Base-by-base conservation (phyloP, 495 filamentous ascomycete genomes). In the Xylaria longipes region DNA sequence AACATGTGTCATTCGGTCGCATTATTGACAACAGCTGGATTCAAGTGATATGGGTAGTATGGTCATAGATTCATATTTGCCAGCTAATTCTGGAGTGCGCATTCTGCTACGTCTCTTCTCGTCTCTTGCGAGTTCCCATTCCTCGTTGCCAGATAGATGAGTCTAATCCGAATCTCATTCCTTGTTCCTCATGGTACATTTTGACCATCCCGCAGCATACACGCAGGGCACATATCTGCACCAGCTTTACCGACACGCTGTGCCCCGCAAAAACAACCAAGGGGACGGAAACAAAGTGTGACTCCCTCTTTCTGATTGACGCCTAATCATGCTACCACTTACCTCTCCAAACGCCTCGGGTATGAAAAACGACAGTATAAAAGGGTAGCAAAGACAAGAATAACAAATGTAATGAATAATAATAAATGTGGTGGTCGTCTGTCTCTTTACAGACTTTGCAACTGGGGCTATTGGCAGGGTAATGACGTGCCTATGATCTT, bases 301-400 rank as follows among this genome's bases (percentile, higher is more conserved):
- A 66, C 64, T 65, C 66, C 73, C 73, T 63, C 74, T 71, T 54
- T 77, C 74, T 77, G 74, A 73, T 74, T 56, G 74, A 78, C 76
- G 76, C 76, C 76, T 73, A 71, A 74, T 68, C 74, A 78, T 78
- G 76, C 76, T 76, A 71, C 48, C 68, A 62, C 71, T 64, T 65
- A 39, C 72, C 71, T 71, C 69, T 68, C 65, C 68, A 69, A 60
- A 71, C 72, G 68, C 57, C 62, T 37, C 66, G 57, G 67, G 65
- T 65, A 62, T 70, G 76, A 65, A 69, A 69, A 69, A 68, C 41
- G 43, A 74, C 63, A 74, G 71, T 37, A 68, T 70, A 22, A 41
- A 71, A 66, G 41, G 35, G 33, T 43, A 20, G 12, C n/a, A 14
- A 56, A 67, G 8, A 67, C 31, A 54, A 41, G 48, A 67, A 67